Evolutionary conservation across 2,329 filamentous ascomycete genomes (phyloP), one percentile per base, ranked within the genome.

Genomic region (Sporothrix pallida): DNA sequence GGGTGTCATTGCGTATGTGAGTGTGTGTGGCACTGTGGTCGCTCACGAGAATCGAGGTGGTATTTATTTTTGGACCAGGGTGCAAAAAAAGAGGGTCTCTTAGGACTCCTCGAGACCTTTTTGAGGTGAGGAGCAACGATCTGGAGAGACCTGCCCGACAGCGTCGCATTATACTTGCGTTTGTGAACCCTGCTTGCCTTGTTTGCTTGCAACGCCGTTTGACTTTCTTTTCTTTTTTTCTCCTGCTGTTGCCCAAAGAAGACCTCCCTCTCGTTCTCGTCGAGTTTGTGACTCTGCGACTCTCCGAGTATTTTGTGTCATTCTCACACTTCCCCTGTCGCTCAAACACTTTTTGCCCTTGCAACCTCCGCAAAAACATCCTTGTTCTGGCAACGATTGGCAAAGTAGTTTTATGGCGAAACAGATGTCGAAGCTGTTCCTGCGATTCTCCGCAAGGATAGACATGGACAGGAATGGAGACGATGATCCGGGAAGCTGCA

Each of bases 11-110:
- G 12, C 10, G 10, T 13, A 48, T 26, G 52, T 56, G 52, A 23
- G 12, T 52, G 12, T 17, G 48, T 52, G 48, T 52, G 48, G 15
- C 1, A 26, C 8, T 60, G 17, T 37, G 13, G 56, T 60, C 20
- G 52, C n/a, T 56, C 23, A 26, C 23, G 23, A 26, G 23, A 26
- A 26, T 26, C 23, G n/a, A 26, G 12, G 52, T 60, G 56, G 56
- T 37, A 60, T 60, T 60, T 60, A 60, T 60, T 60, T 60, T 17
- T 60, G 26, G 56, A 26, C 23, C 23, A 26, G 23, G 23, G 23
- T 26, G 56, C 23, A 6, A 15, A 12, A 9, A 37, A 15, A 37
- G 23, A 4, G 17, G 26, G 56, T 3, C 58, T 26, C 23, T 26
- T 3, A 26, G 23, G 23, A 26, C 23, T 26, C 3, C 23, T 26